phyloP scores from a whole-genome alignment of 495 filamentous ascomycete genomes.

The Podospora bellae-mahoneyi region DNA sequence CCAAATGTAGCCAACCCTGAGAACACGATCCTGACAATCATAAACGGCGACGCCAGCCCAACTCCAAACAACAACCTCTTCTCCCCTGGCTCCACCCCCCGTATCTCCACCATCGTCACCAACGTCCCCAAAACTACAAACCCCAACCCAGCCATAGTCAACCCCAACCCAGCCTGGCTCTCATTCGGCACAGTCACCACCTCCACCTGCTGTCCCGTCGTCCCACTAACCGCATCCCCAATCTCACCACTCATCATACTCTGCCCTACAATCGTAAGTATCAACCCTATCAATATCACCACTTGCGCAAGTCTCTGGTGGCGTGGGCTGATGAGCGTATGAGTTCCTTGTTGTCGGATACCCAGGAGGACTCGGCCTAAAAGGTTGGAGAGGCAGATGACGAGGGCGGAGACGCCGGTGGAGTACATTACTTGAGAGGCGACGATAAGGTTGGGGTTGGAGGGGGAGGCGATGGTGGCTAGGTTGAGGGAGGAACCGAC shows the following conservation, averaged over 20 bases:
- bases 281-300: slow-evolving; percentile 29
- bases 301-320: slow-evolving; percentile 28
- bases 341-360: slow-evolving; percentile 16
- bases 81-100: slow-evolving; percentile 31
- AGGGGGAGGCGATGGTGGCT: slow-evolving; percentile 31
- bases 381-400: slow-evolving; percentile 31
- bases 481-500: slow-evolving; percentile 34
- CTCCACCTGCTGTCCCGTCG: slow-evolving; percentile 9
- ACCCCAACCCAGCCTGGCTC: slow-evolving; percentile 25
- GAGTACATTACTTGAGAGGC: slow-evolving; percentile 31
- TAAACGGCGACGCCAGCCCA: slow-evolving; percentile 35
- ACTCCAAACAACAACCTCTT: slow-evolving; percentile 35
- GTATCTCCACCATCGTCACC: slow-evolving; percentile 23
- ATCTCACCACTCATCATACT: slow-evolving; percentile 9
- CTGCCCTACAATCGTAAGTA: slow-evolving; percentile 36
- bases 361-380: slow-evolving; percentile 30
- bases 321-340: slow-evolving; percentile 22
- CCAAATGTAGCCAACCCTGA: slow-evolving; percentile 28
- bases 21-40: slow-evolving; percentile 39
- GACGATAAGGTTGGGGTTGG: slow-evolving; percentile 28
- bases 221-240: slow-evolving; percentile 8
- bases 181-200: slow-evolving; percentile 19
- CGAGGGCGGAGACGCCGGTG: slow-evolving; percentile 35
- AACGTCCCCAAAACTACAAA: slow-evolving; percentile 26
- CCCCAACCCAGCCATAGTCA: slow-evolving; percentile 34